Evolutionary conservation across 345 rosid genomes (phyloP).

Genomic region (Sonneratia caseolaris): DNA sequence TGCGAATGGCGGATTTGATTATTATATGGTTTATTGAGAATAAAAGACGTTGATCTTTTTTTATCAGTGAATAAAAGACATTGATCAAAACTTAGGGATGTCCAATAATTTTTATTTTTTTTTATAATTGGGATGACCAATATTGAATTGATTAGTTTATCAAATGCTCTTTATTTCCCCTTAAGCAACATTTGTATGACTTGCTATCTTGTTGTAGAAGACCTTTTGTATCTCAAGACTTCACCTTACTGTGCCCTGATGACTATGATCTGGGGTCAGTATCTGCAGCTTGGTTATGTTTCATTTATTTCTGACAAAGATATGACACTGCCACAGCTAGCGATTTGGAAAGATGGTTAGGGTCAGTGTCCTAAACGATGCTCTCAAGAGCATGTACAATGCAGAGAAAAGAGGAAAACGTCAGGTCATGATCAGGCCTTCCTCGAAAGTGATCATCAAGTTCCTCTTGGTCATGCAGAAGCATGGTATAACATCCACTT

Average conservation of each 20-base stretch:
- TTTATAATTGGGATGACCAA: neutral
- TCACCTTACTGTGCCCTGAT: neutral
- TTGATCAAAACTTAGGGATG: neutral
- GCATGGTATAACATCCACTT: conserved; percentile 36
- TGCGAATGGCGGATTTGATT: neutral
- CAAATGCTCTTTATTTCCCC: neutral
- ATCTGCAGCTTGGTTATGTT: neutral
- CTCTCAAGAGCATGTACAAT: conserved; percentile 75
- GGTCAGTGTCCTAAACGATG: conserved; percentile 73
- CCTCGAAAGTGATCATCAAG: conserved; percentile 74
- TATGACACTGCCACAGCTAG: conserved; percentile 9
- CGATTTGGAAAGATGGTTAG: conserved; percentile 45
- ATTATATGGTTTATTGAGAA: neutral
- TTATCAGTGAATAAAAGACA: too few relatives aligned
- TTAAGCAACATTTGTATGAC: neutral
- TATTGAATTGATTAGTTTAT: neutral
- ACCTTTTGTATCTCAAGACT: neutral
- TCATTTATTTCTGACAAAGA: neutral
- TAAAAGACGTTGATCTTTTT: too few relatives aligned
- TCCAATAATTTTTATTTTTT: neutral
- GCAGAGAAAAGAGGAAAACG: conserved; percentile 79
- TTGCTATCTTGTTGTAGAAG: neutral
- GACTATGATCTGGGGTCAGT: neutral
- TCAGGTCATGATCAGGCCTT: conserved; percentile 83
- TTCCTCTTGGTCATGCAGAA: conserved; percentile 79